Evolutionary conservation across 495 filamentous ascomycete species (phyloP).

Genomic region (Penicillium tannophilum): DNA sequence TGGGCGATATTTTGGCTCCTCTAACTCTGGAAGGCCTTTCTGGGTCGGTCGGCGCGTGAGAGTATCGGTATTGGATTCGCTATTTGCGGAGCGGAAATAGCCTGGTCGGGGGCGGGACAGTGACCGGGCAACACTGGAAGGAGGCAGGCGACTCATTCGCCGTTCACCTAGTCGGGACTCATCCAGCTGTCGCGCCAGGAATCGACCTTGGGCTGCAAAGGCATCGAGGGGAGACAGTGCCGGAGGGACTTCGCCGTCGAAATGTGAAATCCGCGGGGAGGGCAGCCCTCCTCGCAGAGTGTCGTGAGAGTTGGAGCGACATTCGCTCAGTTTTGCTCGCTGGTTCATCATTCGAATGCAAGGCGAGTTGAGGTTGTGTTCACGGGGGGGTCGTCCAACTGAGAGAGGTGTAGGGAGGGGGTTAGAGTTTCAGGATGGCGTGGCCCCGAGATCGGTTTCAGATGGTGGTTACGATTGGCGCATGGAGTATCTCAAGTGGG

Average conservation of each 20-base stretch:
- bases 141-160: conserved; percentile 82
- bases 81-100: conserved; percentile 66
- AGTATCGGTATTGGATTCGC: conserved; percentile 31
- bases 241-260: conserved; percentile 85
- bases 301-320: conserved; percentile 64
- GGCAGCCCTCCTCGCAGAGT: conserved; percentile 54
- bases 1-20: conserved; percentile 64
- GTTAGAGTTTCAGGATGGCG: background rate
- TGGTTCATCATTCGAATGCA: conserved; percentile 4
- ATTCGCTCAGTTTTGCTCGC: conserved; percentile 62
- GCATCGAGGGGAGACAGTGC: conserved; percentile 94
- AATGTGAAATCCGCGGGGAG: conserved; percentile 71
- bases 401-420: background rate
- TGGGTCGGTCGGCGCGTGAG: conserved; percentile 42
- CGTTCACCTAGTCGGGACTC: conserved; percentile 66
- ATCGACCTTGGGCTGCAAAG: conserved; percentile 82
- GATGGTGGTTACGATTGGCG: background rate
- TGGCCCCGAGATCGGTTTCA: background rate
- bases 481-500: conserved; percentile 2
- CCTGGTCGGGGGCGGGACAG: conserved; percentile 68
- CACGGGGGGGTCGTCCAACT: background rate
- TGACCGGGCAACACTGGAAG: conserved; percentile 76
- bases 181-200: conserved; percentile 85
- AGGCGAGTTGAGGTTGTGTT: background rate
- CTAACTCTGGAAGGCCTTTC: conserved; percentile 55